Evolutionary conservation across 768 basidiomycete species (phyloP), one percentile per base, ranked within the genome.

Genomic region (Lyophyllum semitale): DNA sequence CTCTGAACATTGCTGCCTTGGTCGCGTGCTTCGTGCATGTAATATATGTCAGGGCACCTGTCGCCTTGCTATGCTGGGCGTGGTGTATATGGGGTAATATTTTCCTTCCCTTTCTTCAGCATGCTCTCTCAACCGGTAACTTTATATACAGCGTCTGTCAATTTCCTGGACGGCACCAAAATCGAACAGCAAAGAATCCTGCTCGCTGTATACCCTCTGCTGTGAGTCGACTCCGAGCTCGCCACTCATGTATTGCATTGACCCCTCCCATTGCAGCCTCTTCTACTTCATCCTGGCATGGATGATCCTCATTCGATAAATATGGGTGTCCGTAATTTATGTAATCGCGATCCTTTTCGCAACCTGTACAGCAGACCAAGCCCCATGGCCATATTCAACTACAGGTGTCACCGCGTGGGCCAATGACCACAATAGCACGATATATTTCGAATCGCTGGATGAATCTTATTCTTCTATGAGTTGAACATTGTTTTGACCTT

Each of bases 21-120:
- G 80, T 97, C 42, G 82, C 93, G 1, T 88, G 87, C 63, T 93
- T 96, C 62, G 85, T 98, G 15, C 89, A 83, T 42, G 73, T 86
- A 26, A 88, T 98, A 46, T 97, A 89, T 73, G 77, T 98, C 54
- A 84, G 96, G 53, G 88, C 87, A 27, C 96, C 96, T 9, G 71
- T 98, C 27, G 89, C 94, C 42, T 69, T 96, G 25, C 78, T 87
- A 18, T 90, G 93, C 12, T 96, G 94, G 89, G 94, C 81, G 33
- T 98, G 96, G 96, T 93, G 88, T 69, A 90, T 97, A 54, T 98
- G 95, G 94, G 96, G 95, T 98, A 66, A 55, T 83, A 70, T 23
- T n/a, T n/a, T 20, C 33, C 37, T 27, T 49, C 8, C 8, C 22
- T n/a, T 33, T 38, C 30, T 44, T 12, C 18, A 55, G 30, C 23